Evolutionary conservation across 768 basidiomycete genomes (phyloP).

Genomic region (Tubosaeta sp.): DNA sequence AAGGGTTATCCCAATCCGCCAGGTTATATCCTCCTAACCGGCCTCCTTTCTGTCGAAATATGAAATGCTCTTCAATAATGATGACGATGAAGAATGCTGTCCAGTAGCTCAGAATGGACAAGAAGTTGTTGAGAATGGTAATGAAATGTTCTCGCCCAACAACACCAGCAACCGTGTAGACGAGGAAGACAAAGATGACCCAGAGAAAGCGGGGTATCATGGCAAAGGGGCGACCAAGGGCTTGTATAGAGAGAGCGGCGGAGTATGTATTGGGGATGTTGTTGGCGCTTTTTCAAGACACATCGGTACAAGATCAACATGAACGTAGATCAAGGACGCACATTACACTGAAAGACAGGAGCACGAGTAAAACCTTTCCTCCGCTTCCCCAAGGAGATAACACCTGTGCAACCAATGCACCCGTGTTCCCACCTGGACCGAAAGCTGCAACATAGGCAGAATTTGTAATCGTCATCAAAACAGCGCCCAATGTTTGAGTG

Average conservation of each 20-base stretch:
- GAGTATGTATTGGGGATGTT: constrained; percentile 47
- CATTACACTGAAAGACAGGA: constrained; percentile 42
- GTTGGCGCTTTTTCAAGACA: constrained; percentile 24
- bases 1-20: constrained; percentile 42
- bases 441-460: constrained; percentile 39
- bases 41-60: constrained; percentile 40
- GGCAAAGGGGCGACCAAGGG: constrained; percentile 41
- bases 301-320: background rate
- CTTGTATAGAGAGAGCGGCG: constrained; percentile 43
- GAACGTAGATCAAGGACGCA: constrained; percentile 28
- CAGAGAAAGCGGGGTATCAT: constrained; percentile 44
- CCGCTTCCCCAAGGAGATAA: constrained; percentile 42
- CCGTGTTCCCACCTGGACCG: constrained; percentile 36
- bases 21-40: constrained; percentile 49
- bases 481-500: constrained; percentile 33
- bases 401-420: constrained; percentile 41
- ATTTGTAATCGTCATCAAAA: constrained; percentile 40
- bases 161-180: constrained; percentile 38
- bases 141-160: constrained; percentile 44
- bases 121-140: constrained; percentile 39
- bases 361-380: constrained; percentile 38
- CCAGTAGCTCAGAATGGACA: constrained; percentile 45
- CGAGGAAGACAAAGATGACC: constrained; percentile 37
- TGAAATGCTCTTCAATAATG: constrained; percentile 42
- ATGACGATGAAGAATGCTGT: constrained; percentile 44